Evolutionary conservation across 192 early-diverging fungal genomes (phyloP).

Genomic region (Neocallimastix lanati): DNA sequence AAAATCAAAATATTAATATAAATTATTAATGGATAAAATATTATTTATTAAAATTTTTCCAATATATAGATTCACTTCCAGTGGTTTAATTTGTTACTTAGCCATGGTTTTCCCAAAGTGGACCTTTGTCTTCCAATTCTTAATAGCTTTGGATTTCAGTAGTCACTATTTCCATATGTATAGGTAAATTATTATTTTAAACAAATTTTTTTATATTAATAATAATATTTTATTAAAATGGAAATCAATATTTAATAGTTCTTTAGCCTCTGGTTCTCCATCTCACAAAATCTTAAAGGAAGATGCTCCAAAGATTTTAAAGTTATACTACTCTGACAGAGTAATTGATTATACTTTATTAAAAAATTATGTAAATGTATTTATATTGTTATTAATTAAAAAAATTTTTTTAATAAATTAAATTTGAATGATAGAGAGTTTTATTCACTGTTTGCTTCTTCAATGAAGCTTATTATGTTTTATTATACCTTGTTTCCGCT

Average conservation of each 20-base stretch:
- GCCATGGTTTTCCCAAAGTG: slow-evolving; percentile 40
- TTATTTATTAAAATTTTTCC: slow-evolving; percentile 1
- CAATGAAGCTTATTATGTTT: slow-evolving; percentile 82
- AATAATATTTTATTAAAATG: neutral
- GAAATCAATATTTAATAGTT: slow-evolving; percentile 14
- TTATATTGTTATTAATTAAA: too few species aligned
- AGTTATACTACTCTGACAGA: slow-evolving; percentile 83
- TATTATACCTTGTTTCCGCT: slow-evolving; percentile 54
- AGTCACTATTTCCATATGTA: slow-evolving; percentile 99
- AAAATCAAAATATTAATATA: too few species aligned
- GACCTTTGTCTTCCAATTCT: slow-evolving; percentile 68
- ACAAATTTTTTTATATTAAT: too few species aligned
- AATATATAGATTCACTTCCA: slow-evolving; percentile 56
- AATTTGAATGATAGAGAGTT: slow-evolving; percentile 27
- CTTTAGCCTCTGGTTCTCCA: slow-evolving; percentile 58
- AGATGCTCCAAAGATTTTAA: slow-evolving; percentile 53
- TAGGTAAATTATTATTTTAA: slow-evolving; percentile 46
- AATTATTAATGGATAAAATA: neutral
- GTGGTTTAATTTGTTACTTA: slow-evolving; percentile 76
- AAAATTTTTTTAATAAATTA: too few species aligned
- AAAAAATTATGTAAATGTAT: too few species aligned
- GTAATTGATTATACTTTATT: slow-evolving; percentile 8
- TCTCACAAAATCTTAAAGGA: slow-evolving; percentile 81
- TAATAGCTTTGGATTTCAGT: slow-evolving; percentile 83
- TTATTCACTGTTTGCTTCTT: slow-evolving; percentile 82